Base-by-base conservation (phyloP, 192 early-diverging fungal genomes). In the Umbelopsis vinacea region DNA sequence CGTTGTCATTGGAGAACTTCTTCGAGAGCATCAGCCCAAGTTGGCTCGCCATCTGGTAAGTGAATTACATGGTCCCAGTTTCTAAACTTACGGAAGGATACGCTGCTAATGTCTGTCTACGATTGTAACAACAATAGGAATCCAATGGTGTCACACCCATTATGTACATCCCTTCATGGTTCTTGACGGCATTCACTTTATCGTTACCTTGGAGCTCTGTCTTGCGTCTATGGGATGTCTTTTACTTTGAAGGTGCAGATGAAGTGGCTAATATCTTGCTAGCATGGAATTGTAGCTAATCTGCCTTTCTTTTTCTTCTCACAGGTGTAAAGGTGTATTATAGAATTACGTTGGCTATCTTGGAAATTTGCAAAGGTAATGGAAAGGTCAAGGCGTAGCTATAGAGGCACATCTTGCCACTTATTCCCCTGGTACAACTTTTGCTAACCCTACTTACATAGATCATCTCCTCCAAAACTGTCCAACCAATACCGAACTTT, bases 91-190 rank as follows among this genome's bases (percentile, higher is more conserved):
- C 14, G 3, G 6, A 1, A 46, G 40, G 29, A 29, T 1, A 29
- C 29, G 29, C 3, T 29, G 29, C 29, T 29, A 29, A 29, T 29
- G 29, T 3, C 29, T 29, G 3, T 29, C 29, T 29, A 29, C 3
- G 29, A 29, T 29, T 29, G 29, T 29, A 29, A 29, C 3, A 29
- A 29, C 29, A 29, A 24, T 69, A 90, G 89, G 84, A 82, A 14
- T 72, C 82, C 45, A 89, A 96, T 69, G 92, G 92, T 45, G 88
- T 96, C 40, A 82, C 86, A 24, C 94, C 94, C 6, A 76, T 97
- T 43, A 96, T 94, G 92, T 98, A 95, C 52, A 91, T 94, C 29
- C 91, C 97, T 5, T 91, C 93, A 38, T 98, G 97, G 97, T 97
- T 97, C 68, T 81, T 98, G 80, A 97, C 97, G 0, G 76, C 93